Evolutionary conservation across 2,329 filamentous ascomycete genomes (phyloP), one percentile per base, ranked within the genome.

Genomic region (Chaetothyriales sp.): DNA sequence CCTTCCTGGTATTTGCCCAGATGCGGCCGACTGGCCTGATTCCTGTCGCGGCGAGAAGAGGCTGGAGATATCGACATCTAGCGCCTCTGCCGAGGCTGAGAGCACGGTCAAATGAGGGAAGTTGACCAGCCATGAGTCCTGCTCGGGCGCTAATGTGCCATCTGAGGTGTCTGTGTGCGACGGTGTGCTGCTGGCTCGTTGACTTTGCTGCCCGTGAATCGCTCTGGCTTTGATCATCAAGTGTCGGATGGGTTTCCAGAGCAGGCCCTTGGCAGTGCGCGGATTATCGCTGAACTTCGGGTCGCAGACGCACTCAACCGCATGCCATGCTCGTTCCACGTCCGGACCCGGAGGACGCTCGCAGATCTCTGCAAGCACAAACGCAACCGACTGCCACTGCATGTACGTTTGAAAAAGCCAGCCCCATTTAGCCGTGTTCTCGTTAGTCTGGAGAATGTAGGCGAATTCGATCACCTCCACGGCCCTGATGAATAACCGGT

Each of bases 381-480:
- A 82, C 0, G 78, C 78, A 40, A 82, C 70, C 2, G 78, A 76
- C 60, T 82, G 78, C 80, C 80, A 83, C 60, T 83, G 81, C 58
- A 80, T 75, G 52, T 82, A 80, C 1, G 78, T 81, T 19, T 72
- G 70, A 67, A 82, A 82, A 0, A 82, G 69, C 81, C 81, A 84
- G 43, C 75, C 73, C 80, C 80, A 84, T 60, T 79, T 77, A 60
- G 74, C 70, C 0, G 77, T 82, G 10, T 74, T 70, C 37, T 73
- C 70, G 58, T 87, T 82, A 0, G 74, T 78, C 59, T 84, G 79
- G 13, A 89, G 69, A 1, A 85, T 72, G 47, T 82, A 71, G 18
- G 78, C 78, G 62, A 85, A 81, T 64, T 89, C 85, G 46, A 88
- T 76, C 22, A 89, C 80, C 61, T 89, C 85, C 22, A 89, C 75